These are phyloP conservation scores for Aspergillus oerlinghausenensis DNA, from an alignment of 2,329 filamentous ascomycete genomes.

Conservation along the genomic window DNA sequence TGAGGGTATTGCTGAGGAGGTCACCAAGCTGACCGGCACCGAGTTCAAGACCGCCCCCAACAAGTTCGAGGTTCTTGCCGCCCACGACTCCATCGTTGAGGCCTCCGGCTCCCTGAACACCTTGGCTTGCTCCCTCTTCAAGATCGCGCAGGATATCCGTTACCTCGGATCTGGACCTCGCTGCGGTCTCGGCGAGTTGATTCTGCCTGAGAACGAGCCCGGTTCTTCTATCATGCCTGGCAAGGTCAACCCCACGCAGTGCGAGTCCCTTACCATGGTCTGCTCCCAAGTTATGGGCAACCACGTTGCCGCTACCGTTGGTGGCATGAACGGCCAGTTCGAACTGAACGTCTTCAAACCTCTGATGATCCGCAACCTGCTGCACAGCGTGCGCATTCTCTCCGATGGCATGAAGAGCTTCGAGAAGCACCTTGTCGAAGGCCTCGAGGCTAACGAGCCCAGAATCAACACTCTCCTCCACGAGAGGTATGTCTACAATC, in stretches of 20 bases:
- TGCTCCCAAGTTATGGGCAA: conserved; percentile 98
- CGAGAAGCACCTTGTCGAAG: conserved; percentile 84
- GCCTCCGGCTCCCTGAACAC: conserved; percentile 92
- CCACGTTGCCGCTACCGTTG: conserved; percentile 86
- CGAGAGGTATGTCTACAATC: conserved; percentile 66
- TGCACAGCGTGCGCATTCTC: conserved; percentile 85
- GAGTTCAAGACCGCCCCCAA: conserved; percentile 95
- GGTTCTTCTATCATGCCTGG: conserved; percentile 98
- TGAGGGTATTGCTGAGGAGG: conserved; percentile 85
- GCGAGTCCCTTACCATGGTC: conserved; percentile 95
- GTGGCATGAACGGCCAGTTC: conserved; percentile 96
- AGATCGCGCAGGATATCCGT: conserved; percentile 96
- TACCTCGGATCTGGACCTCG: conserved; percentile 95
- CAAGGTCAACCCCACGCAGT: conserved; percentile 99
- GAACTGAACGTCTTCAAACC: conserved; percentile 99
- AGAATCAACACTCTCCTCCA: conserved; percentile 86
- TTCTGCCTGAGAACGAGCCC: conserved; percentile 95
- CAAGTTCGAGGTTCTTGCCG: conserved; percentile 96
- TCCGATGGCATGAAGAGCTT: conserved; percentile 93
- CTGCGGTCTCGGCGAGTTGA: conserved; percentile 90
- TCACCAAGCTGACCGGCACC: conserved; percentile 86
- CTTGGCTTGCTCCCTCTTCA: conserved; percentile 83
- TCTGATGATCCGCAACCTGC: conserved; percentile 86
- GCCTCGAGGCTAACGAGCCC: conserved; percentile 88
- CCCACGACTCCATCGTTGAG: conserved; percentile 93